A percentile compares a stretch with the other conserved stretches of the same genome.
phyloP scores from a whole-genome alignment of 768 basidiomycete genomes.

The Amanita jacksonii region DNA sequence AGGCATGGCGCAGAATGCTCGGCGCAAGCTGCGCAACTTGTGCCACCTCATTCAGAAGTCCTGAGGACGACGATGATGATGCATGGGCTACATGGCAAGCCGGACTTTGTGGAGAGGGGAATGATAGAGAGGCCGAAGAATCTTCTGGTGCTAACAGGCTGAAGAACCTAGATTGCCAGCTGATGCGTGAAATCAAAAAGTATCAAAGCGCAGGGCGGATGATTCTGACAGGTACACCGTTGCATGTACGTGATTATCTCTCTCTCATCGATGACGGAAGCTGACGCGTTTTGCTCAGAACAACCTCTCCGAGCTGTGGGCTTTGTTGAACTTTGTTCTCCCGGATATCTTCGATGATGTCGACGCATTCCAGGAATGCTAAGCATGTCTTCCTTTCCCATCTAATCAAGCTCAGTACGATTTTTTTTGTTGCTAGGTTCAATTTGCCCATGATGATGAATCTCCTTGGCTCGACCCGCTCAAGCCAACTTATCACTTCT shows the following conservation, averaged over 20 bases:
- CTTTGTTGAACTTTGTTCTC: conserved; percentile 89
- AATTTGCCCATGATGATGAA: conserved; percentile 58
- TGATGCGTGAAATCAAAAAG: conserved; percentile 85
- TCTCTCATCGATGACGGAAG: conserved; percentile 2
- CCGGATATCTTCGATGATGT: conserved; percentile 90
- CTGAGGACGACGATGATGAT: too few relatives aligned
- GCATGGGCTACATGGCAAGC: too few relatives aligned
- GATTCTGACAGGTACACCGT: conserved; percentile 91
- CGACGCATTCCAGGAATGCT: conserved; percentile 88
- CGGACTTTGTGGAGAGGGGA: too few relatives aligned
- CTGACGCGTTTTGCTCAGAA: conserved; percentile 51
- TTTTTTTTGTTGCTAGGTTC: too few relatives aligned
- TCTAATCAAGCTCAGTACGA: background rate
- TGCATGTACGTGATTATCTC: conserved; percentile 55
- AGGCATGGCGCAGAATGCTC: too few relatives aligned
- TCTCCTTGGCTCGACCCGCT: conserved; percentile 46
- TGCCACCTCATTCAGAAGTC: too few relatives aligned
- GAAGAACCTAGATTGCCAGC: conserved; percentile 88
- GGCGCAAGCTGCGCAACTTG: too few relatives aligned
- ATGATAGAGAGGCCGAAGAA: too few relatives aligned
- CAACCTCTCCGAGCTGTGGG: conserved; percentile 92
- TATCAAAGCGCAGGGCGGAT: conserved; percentile 79
- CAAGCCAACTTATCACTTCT: conserved; percentile 59
- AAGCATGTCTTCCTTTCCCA: conserved; percentile 7
- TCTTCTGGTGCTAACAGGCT: too few relatives aligned